phyloP scores from a whole-genome alignment of 2,329 filamentous ascomycete species.

The Ceratocystis diversiconidia region DNA sequence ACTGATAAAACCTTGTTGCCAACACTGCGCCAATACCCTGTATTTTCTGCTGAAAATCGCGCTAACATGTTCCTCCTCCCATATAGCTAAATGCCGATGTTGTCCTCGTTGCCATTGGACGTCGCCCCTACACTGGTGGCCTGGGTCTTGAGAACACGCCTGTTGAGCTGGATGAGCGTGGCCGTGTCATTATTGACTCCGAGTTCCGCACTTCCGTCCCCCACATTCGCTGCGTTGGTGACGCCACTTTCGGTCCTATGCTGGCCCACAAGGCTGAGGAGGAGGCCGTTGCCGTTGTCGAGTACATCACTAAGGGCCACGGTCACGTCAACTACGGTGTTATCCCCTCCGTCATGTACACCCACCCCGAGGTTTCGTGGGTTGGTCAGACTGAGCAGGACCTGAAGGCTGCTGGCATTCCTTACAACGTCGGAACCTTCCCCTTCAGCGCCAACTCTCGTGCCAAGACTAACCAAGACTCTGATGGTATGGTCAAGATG shows the following conservation, averaged over 20 bases:
- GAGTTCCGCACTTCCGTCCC: slow-evolving; percentile 97
- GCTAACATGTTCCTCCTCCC: slow-evolving; percentile 15
- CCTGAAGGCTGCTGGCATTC: slow-evolving; percentile 74
- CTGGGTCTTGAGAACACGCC: slow-evolving; percentile 90
- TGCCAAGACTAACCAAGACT: slow-evolving; percentile 96
- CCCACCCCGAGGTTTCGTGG: slow-evolving; percentile 95
- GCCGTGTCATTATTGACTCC: slow-evolving; percentile 90
- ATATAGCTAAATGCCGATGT: slow-evolving; percentile 77
- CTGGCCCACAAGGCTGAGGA: slow-evolving; percentile 99
- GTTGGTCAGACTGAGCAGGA: slow-evolving; percentile 96
- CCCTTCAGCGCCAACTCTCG: slow-evolving; percentile 97
- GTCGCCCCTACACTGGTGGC: slow-evolving; percentile 82
- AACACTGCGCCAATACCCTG: too few relatives aligned
- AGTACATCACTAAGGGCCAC: slow-evolving; percentile 96
- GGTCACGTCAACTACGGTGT: slow-evolving; percentile 98
- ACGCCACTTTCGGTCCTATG: slow-evolving; percentile 96
- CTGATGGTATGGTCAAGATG: slow-evolving; percentile 94
- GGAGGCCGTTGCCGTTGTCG: slow-evolving; percentile 84
- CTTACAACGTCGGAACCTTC: slow-evolving; percentile 88
- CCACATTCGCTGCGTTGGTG: slow-evolving; percentile 92
- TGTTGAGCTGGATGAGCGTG: slow-evolving; percentile 80
- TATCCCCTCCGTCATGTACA: slow-evolving; percentile 99
- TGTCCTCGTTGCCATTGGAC: slow-evolving; percentile 90
- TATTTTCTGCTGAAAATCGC: slow-evolving; percentile 37
- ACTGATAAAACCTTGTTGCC: too few relatives aligned